Conservation (phyloP, 768 basidiomycete genomes). For the Trichaptum fuscoviolaceum region DNA sequence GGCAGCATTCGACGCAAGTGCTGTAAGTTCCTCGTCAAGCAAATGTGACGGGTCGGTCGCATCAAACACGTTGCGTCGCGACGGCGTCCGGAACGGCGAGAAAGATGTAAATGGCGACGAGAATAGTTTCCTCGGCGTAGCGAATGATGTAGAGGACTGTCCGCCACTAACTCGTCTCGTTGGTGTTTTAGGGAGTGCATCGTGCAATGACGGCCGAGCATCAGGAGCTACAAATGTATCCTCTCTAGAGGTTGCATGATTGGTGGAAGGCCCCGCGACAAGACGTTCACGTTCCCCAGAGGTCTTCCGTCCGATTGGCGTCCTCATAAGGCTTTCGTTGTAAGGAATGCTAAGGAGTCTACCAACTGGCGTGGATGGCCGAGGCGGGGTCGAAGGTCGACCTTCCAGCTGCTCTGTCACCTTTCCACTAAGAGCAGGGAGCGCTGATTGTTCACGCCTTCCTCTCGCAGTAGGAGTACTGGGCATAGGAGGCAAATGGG, state of each 20-base stretch:
- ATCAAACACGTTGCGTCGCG: conserved; percentile 49
- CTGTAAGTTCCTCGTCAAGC: conserved; percentile 67
- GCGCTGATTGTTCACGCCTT: neutral
- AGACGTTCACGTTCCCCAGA: conserved; percentile 3
- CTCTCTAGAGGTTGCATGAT: neutral
- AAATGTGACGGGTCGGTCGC: conserved; percentile 65
- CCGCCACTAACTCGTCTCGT: neutral
- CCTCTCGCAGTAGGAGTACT: neutral
- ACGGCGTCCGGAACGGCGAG: conserved; percentile 25
- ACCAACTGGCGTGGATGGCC: neutral
- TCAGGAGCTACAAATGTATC: neutral
- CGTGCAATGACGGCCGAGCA: neutral
- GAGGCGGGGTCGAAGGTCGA: neutral
- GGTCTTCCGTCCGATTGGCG: neutral
- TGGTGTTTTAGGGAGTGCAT: neutral
- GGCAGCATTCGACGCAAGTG: conserved; percentile 34
- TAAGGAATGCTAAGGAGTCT: neutral
- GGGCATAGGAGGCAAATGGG: neutral
- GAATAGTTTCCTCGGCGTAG: conserved; percentile 7
- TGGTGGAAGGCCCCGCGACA: neutral
- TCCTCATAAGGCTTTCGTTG: neutral
- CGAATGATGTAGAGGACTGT: conserved; percentile 3
- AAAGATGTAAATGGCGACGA: conserved; percentile 1
- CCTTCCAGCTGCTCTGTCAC: neutral
- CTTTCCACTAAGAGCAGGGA: neutral